phyloP scores from a whole-genome alignment of 805 yeast species.

The Schwanniomyces vanrijiae region DNA sequence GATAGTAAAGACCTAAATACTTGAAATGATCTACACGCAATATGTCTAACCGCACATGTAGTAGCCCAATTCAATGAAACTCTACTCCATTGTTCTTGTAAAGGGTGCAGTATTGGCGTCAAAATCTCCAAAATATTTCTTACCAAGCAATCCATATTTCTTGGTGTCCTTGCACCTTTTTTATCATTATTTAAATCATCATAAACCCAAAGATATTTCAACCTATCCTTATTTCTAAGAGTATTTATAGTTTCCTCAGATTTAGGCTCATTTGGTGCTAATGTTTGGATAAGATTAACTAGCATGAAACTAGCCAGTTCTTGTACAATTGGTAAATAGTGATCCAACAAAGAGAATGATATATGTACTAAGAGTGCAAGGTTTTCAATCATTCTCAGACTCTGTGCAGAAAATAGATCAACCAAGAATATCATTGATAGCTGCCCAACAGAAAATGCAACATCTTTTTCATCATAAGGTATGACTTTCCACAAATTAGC shows the following conservation, averaged over 20 bases:
- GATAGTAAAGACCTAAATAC: constrained; percentile 82
- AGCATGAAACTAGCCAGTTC: constrained; percentile 80
- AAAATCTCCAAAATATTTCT: constrained; percentile 63
- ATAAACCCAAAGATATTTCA: constrained; percentile 68
- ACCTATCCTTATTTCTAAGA: constrained; percentile 52
- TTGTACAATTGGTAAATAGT: constrained; percentile 78
- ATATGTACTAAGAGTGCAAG: constrained; percentile 78
- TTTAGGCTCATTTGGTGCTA: constrained; percentile 54
- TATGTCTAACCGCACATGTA: constrained; percentile 93
- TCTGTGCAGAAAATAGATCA: constrained; percentile 69
- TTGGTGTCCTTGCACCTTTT: constrained; percentile 79
- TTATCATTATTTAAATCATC: constrained; percentile 79
- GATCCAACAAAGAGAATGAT: constrained; percentile 80
- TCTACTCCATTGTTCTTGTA: constrained; percentile 84
- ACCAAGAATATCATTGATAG: constrained; percentile 81
- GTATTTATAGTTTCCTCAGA: constrained; percentile 57
- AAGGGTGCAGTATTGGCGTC: constrained; percentile 41
- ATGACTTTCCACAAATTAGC: constrained; percentile 69
- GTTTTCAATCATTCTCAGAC: constrained; percentile 57
- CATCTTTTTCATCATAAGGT: constrained; percentile 55
- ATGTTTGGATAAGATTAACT: constrained; percentile 67
- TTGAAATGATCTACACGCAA: constrained; percentile 96
- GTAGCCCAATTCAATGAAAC: constrained; percentile 92
- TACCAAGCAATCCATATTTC: constrained; percentile 75
- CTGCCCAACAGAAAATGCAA: constrained; percentile 85